Percentiles rank a stretch among this genome's conserved stretches.
Conservation (phyloP, 768 basidiomycete genomes). For the Pleurotus eryngii region DNA sequence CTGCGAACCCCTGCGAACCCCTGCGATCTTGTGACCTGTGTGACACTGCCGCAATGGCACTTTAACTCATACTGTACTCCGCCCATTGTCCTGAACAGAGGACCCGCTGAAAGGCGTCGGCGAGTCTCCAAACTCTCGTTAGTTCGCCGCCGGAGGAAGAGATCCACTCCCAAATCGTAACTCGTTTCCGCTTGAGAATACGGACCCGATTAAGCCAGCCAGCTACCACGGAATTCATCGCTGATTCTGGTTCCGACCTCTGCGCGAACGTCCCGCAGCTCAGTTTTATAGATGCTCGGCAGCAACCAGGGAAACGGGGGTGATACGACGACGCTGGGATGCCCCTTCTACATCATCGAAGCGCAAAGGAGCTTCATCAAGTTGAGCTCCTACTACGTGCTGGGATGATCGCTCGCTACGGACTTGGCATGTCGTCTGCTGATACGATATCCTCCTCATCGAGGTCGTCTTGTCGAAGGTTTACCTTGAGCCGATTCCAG, state of each 20-base stretch:
- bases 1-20: too few relatives aligned
- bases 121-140: conserved; percentile 30
- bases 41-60: too few relatives aligned
- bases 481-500: too few relatives aligned
- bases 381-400: conserved; percentile 37
- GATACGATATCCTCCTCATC: too few relatives aligned
- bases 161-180: conserved; percentile 15
- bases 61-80: too few relatives aligned
- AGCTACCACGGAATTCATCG: conserved; percentile 18
- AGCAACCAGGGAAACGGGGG: conserved; percentile 37
- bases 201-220: too few relatives aligned
- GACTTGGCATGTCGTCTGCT: too few relatives aligned
- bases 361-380: conserved; percentile 27
- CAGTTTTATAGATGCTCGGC: conserved; percentile 29
- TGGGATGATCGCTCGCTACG: too few relatives aligned
- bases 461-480: too few relatives aligned
- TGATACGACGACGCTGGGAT: conserved; percentile 33
- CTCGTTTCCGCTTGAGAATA: conserved; percentile 10
- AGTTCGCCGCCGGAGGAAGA: conserved; percentile 23
- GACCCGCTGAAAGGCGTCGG: too few relatives aligned
- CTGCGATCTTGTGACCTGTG: too few relatives aligned
- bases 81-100: too few relatives aligned
- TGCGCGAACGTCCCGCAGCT: conserved; percentile 54
- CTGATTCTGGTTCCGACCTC: conserved; percentile 27
- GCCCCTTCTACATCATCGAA: conserved; percentile 29